Conservation (phyloP, 768 basidiomycete species). For the Lactifluus pinguis region DNA sequence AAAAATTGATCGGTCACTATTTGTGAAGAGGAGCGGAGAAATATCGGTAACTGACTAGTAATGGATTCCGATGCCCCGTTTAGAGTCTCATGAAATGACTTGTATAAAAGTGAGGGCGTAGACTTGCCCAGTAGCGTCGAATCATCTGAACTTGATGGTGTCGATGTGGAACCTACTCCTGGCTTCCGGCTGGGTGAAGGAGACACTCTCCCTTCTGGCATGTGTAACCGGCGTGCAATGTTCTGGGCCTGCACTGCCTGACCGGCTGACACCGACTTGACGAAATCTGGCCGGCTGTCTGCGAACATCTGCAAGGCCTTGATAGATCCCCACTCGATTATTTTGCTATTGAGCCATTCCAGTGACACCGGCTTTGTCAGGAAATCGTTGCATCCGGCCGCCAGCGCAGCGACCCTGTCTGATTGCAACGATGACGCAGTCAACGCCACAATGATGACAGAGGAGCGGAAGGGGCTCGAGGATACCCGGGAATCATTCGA, state of each 20-base stretch:
- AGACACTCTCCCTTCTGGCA: conserved; percentile 38
- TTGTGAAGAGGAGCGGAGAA: conserved; percentile 3
- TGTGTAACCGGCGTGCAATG: conserved; percentile 39
- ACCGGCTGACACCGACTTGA: conserved; percentile 36
- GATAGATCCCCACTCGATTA: conserved; percentile 99
- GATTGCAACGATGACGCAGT: conserved; percentile 93
- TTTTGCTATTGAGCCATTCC: conserved; percentile 94
- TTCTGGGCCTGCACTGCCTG: conserved; percentile 40
- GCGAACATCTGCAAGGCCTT: conserved; percentile 92
- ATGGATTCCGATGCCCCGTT: neutral
- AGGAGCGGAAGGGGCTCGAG: conserved; percentile 71
- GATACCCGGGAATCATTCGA: conserved; percentile 38
- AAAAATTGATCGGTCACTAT: neutral
- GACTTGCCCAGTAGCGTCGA: neutral
- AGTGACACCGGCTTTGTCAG: conserved; percentile 94
- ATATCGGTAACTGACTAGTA: neutral
- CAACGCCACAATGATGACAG: conserved; percentile 98
- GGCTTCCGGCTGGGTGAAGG: conserved; percentile 31
- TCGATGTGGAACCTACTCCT: neutral
- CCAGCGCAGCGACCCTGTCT: conserved; percentile 94
- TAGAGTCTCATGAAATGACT: conserved; percentile 1
- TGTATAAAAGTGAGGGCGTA: conserved; percentile 1
- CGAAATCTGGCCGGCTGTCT: conserved; percentile 58
- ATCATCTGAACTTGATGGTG: neutral
- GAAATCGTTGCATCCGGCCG: conserved; percentile 98